Evolutionary conservation across 176 grass and related monocot genomes (phyloP).

Genomic region (Oryza nivara): DNA sequence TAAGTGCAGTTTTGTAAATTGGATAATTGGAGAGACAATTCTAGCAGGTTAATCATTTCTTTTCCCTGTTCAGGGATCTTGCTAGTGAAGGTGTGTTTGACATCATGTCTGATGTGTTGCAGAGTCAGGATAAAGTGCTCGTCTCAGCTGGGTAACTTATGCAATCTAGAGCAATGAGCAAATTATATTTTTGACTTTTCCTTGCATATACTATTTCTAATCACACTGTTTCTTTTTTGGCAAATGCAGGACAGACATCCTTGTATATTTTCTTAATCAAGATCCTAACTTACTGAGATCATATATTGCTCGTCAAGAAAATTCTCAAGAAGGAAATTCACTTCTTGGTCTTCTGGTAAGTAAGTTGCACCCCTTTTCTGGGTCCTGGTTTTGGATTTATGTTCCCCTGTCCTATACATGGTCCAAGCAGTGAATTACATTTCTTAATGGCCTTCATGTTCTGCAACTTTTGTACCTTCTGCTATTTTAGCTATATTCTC

Average conservation of each 20-base stretch:
- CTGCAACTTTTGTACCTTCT: neutral
- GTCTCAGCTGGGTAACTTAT: constrained; percentile 82
- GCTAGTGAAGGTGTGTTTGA: constrained; percentile 72
- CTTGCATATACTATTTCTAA: constrained; percentile 35
- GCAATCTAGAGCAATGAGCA: neutral
- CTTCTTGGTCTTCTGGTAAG: constrained; percentile 78
- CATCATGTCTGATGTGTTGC: constrained; percentile 77
- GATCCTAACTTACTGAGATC: constrained; percentile 64
- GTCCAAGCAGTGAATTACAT: neutral
- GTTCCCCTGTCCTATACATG: neutral
- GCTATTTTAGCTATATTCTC: constrained; percentile 25
- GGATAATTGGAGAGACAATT: constrained; percentile 2
- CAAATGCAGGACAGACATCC: constrained; percentile 81
- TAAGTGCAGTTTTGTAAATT: constrained; percentile 29
- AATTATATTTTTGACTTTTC: constrained; percentile 24
- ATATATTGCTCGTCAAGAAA: constrained; percentile 74
- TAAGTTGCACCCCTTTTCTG: constrained; percentile 45
- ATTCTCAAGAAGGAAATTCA: constrained; percentile 61
- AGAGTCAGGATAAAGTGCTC: constrained; percentile 77
- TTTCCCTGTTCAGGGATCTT: constrained; percentile 64
- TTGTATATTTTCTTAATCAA: constrained; percentile 74
- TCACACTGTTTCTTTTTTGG: constrained; percentile 14
- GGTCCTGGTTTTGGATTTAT: neutral
- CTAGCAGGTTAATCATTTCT: constrained; percentile 39
- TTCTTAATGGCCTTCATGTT: constrained; percentile 27